phyloP scores from a whole-genome alignment of 2,329 filamentous ascomycete species.

The Tricladium varicosporioides region DNA sequence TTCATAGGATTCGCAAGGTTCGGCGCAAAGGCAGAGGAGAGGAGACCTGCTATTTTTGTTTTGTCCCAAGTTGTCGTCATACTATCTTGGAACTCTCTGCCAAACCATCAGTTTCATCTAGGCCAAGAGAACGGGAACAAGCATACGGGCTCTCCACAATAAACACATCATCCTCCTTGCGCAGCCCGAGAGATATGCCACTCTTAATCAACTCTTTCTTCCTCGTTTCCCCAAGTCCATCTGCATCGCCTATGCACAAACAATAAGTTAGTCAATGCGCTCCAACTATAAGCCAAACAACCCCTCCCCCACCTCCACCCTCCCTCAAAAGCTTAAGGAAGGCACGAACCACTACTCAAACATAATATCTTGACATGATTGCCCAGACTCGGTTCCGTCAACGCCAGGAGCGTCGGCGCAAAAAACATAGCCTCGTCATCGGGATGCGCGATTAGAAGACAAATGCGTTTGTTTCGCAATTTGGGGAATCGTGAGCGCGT shows the following conservation, averaged over 20 bases:
- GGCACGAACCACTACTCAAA: conserved; percentile 70
- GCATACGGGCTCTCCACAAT: conserved; percentile 75
- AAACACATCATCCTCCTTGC: conserved; percentile 74
- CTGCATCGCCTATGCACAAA: conserved; percentile 65
- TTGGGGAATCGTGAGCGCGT: conserved; percentile 55
- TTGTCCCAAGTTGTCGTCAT: conserved; percentile 80
- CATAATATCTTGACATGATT: conserved; percentile 96
- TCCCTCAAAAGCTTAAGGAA: neutral
- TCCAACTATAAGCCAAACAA: neutral
- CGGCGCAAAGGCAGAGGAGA: conserved; percentile 73
- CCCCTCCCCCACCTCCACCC: neutral
- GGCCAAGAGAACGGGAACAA: conserved; percentile 4
- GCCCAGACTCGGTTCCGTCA: conserved; percentile 74
- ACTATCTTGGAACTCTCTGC: conserved; percentile 77
- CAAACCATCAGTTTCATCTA: conserved; percentile 8
- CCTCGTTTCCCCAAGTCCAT: conserved; percentile 79
- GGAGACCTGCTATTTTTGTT: conserved; percentile 64
- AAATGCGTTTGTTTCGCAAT: conserved; percentile 80
- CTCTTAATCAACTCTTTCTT: conserved; percentile 82
- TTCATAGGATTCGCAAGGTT: conserved; percentile 44
- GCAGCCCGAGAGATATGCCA: conserved; percentile 72
- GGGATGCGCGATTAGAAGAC: conserved; percentile 91
- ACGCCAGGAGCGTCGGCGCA: conserved; percentile 79
- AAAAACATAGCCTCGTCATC: conserved; percentile 99
- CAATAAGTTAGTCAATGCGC: conserved; percentile 13